Conservation (phyloP, 2,329 filamentous ascomycete species). For the Zasmidium citrigriseum region DNA sequence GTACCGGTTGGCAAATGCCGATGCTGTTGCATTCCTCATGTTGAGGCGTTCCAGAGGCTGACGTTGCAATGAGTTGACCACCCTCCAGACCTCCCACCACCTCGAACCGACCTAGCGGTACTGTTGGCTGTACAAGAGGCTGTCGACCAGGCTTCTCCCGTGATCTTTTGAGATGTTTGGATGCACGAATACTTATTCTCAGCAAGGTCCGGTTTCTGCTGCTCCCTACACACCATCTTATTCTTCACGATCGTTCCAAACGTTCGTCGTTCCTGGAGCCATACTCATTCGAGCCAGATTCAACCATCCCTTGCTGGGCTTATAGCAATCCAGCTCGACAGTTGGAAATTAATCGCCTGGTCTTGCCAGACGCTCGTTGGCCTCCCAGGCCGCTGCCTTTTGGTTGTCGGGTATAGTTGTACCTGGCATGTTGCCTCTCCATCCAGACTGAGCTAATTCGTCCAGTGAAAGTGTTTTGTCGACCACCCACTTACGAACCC, state of each 20-base stretch:
- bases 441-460: slow-evolving; percentile 22
- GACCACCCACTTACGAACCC: slow-evolving; percentile 29
- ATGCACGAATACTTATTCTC: slow-evolving; percentile 33
- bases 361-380: slow-evolving; percentile 17
- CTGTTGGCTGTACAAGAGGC: slow-evolving; percentile 25
- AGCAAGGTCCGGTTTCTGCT: slow-evolving; percentile 24
- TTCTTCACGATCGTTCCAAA: slow-evolving; percentile 16
- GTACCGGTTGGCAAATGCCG: slow-evolving; percentile 14
- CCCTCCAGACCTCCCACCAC: slow-evolving; percentile 18
- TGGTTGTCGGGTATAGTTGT: slow-evolving; percentile 25
- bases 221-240: slow-evolving; percentile 23
- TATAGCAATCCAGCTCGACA: slow-evolving; percentile 31
- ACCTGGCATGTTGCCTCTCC: slow-evolving; percentile 33
- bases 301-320: slow-evolving; percentile 27
- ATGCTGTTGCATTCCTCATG: slow-evolving; percentile 32
- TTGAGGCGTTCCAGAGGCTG: slow-evolving; percentile 29
- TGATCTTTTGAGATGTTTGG: slow-evolving; percentile 17
- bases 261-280: slow-evolving; percentile 13
- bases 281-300: slow-evolving; percentile 16
- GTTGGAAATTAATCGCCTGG: slow-evolving; percentile 30
- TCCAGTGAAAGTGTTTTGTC: slow-evolving; percentile 26
- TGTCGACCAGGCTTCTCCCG: slow-evolving; percentile 25
- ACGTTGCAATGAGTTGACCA: slow-evolving; percentile 24
- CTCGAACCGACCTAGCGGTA: slow-evolving; percentile 25
- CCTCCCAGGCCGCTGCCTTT: slow-evolving; percentile 14